These are phyloP conservation scores for Harringtonia lauricola DNA, from an alignment of 2,329 filamentous ascomycete genomes.

Conservation along the genomic window DNA sequence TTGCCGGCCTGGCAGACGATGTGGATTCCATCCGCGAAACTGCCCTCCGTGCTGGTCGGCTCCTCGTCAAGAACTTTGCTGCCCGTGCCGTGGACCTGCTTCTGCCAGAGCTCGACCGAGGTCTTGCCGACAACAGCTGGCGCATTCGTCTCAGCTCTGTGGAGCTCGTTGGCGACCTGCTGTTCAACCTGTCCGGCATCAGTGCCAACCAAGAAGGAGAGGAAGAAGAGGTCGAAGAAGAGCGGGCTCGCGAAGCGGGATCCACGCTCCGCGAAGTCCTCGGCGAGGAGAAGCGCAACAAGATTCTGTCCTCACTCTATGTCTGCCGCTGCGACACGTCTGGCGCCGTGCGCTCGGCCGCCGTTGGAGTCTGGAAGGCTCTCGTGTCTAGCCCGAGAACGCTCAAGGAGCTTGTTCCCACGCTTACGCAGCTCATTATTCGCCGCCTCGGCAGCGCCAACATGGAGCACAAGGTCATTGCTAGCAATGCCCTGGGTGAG, in stretches of 20 bases:
- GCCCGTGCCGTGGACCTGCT: constrained; percentile 88
- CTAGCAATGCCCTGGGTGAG: constrained; percentile 91
- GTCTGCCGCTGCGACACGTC: constrained; percentile 97
- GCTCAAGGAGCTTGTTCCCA: constrained; percentile 90
- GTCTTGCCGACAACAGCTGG: constrained; percentile 93
- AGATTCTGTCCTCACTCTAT: constrained; percentile 91
- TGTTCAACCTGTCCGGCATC: constrained; percentile 96
- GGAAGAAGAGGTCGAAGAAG: constrained; percentile 65
- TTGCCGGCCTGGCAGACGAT: constrained; percentile 89
- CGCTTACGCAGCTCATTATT: constrained; percentile 89
- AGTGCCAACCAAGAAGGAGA: constrained; percentile 65
- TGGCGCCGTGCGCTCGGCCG: constrained; percentile 76
- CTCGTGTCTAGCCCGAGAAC: constrained; percentile 85
- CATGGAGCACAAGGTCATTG: constrained; percentile 98
- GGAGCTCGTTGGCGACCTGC: constrained; percentile 87
- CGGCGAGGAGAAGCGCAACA: constrained; percentile 92
- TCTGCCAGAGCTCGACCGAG: constrained; percentile 87
- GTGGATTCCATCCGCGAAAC: constrained; percentile 94
- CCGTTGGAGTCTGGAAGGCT: constrained; percentile 93
- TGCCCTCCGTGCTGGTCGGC: constrained; percentile 82
- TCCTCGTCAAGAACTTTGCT: constrained; percentile 97
- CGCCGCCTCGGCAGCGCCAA: constrained; percentile 88
- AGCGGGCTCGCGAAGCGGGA: constrained; percentile 71
- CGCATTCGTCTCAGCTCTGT: constrained; percentile 97
- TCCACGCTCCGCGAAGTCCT: constrained; percentile 89